Base-by-base conservation (phyloP, 2,329 filamentous ascomycete genomes). In the Ophiosphaerella korrae region DNA sequence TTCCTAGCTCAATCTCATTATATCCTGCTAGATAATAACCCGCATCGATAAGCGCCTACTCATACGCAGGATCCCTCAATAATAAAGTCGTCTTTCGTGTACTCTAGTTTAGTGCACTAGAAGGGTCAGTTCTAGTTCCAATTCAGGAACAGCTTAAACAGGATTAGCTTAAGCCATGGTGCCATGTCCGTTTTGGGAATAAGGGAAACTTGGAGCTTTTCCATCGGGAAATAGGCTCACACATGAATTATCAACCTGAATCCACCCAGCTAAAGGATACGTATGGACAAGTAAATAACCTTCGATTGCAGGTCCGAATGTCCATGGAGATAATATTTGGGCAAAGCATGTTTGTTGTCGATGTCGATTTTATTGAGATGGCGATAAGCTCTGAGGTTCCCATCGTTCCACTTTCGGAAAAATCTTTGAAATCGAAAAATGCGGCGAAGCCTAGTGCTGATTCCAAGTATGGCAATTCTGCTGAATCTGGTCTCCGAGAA, bases 261-360 rank as follows among this genome's bases (percentile, higher is more conserved):
- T 5, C 16, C 21, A 16, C 11, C 21, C 12, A 18, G 3, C 13
- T 38, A 12, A 37, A n/a, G 23, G 21, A 5, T 14, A 31, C 24
- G 21, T n/a, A 21, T n/a, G 33, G 42, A 11, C 8, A 45, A 24
- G n/a, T 24, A 9, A 7, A 1, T 11, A 6, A 24, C 1, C 32
- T 46, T 5, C 18, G 31, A 0, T 14, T 53, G 5, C 31, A 40
- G 8, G 33, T 45, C 0, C 9, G 14, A 1, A 37, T 46, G 6
- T 39, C 36, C 2, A 16, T 29, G 0, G 1, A 29, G n/a, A 48
- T 42, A 24, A 48, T 61, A 1, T 45, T 52, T 8, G 50, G 47
- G 1, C 58, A 61, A 32, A 29, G 39, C 3, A 61, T 61, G 55
- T 61, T 61, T 24, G 31, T 57, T 33, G 47, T 61, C 1, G 55